These are phyloP conservation scores for Geranium incanum DNA, from an alignment of 441 rosid genomes.

Conservation along the genomic window DNA sequence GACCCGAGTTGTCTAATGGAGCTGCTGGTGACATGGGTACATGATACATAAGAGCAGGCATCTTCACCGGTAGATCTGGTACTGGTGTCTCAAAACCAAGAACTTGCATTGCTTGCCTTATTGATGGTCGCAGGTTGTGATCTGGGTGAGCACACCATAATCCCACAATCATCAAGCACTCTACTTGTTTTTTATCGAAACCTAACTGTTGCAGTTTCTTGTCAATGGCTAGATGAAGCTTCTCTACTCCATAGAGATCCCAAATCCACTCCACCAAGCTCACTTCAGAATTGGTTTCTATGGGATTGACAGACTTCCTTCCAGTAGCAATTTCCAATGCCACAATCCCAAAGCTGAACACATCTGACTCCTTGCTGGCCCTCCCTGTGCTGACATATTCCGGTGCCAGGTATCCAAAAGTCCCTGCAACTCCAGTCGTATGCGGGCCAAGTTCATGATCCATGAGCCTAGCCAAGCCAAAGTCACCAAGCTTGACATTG, in stretches of 20 bases:
- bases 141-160: slow-evolving; percentile 26
- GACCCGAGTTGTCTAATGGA: slow-evolving; percentile 1
- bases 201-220: slow-evolving; percentile 19
- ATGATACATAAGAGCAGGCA: slow-evolving; percentile 26
- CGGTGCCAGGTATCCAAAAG: background rate
- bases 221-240: slow-evolving; percentile 27
- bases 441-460: slow-evolving; percentile 12
- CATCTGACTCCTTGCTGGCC: slow-evolving; percentile 14
- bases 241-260: slow-evolving; percentile 31
- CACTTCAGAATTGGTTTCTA: background rate
- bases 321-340: slow-evolving; percentile 27
- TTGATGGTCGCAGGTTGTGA: slow-evolving; percentile 17
- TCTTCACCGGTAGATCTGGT: slow-evolving; percentile 29
- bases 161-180: slow-evolving; percentile 17
- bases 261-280: slow-evolving; percentile 38
- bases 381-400: background rate
- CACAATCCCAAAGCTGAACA: background rate
- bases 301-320: slow-evolving; percentile 20
- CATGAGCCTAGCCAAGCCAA: slow-evolving; percentile 30
- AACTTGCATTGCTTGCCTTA: slow-evolving; percentile 23
- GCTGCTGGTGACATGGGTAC: slow-evolving; percentile 13
- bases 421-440: slow-evolving; percentile 13
- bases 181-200: slow-evolving; percentile 23
- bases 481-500: slow-evolving; percentile 33
- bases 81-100: slow-evolving; percentile 22